Evolutionary conservation across 2,329 filamentous ascomycete genomes (phyloP), one percentile per base, ranked within the genome.

Genomic region (Pyrenophora seminiperda): DNA sequence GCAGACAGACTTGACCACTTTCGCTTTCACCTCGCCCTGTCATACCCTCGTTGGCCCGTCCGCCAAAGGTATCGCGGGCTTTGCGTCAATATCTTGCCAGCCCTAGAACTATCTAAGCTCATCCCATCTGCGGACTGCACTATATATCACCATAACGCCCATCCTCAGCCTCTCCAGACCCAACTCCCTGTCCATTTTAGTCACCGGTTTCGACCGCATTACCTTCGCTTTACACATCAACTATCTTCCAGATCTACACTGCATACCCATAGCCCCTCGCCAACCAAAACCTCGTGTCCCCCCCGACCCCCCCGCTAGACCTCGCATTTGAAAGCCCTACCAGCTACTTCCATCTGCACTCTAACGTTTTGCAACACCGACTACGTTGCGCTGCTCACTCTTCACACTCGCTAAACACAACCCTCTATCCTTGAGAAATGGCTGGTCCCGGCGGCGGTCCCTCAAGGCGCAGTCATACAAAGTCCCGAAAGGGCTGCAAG

Each of bases 401-500:
- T 47, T 50, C 37, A 62, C 59, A 46, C 37, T 62, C 55, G 52
- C 54, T 61, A 47, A 48, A 45, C 4, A 18, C 39, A 27, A 37
- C 43, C 41, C 20, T 44, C 40, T 34, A 30, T 42, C 52, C 39
- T 42, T 29, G 45, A 44, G 51, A 50, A 65, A 97, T 97, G 92
- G 90, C 91, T 79, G 91, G 91, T 77, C 90, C 91, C 72, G 92
- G 92, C 77, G 91, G 91, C 81, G 93, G 93, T 80, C 92, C 93
- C 74, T 92, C 93, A 73, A 80, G 85, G 67, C 84, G 84, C 73
- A 96, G 93, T 80, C 94, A 99, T 80, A 99, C 94, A 73, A 99
- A 99, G 81, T 97, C 93, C 67, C 88, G 94, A 71, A 97, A 97
- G 79, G 94, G 94, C 58, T 99, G 94, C 82, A 93, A 95, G 69